A percentile compares a stretch with the other conserved stretches of the same genome.
Evolutionary conservation across 2,329 filamentous ascomycete species (phyloP).

Genomic region (Chalara sp.): DNA sequence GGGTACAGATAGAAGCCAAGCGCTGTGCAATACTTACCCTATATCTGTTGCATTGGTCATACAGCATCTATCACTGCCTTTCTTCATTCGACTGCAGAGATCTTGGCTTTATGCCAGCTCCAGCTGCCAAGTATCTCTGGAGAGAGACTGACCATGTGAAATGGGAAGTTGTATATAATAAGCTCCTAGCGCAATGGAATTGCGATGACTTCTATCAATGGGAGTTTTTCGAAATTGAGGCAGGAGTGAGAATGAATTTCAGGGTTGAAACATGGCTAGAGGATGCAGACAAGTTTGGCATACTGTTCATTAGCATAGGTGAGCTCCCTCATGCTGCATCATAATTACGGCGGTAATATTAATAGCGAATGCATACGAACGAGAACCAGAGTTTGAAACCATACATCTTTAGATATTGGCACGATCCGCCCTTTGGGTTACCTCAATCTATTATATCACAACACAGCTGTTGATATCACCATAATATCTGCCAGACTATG

Average conservation of each 20-base stretch:
- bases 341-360: no score
- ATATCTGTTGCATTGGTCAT: slow-evolving; percentile 33
- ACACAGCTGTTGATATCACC: no score
- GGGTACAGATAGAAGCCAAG: no score
- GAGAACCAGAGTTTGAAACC: no score
- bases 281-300: slow-evolving; percentile 35
- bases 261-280: slow-evolving; percentile 34
- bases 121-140: slow-evolving; percentile 33
- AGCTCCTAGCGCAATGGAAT: slow-evolving; percentile 30
- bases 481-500: no score
- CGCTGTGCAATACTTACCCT: slow-evolving; percentile 27
- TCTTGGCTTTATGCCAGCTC: slow-evolving; percentile 32
- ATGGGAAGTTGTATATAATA: slow-evolving; percentile 29
- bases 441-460: no score
- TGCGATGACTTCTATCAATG: slow-evolving; percentile 24
- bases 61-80: slow-evolving; percentile 29
- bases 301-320: slow-evolving; percentile 33
- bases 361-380: no score
- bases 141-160: slow-evolving; percentile 25
- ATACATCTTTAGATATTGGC: no score
- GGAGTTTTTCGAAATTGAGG: slow-evolving; percentile 26
- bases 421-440: no score
- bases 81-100: slow-evolving; percentile 30
- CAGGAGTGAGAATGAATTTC: slow-evolving; percentile 25
- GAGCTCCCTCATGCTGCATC: slow-evolving; percentile 5